Evolutionary conservation across 345 rosid species (phyloP).

Genomic region (Psidium friedrichsthalianum): DNA sequence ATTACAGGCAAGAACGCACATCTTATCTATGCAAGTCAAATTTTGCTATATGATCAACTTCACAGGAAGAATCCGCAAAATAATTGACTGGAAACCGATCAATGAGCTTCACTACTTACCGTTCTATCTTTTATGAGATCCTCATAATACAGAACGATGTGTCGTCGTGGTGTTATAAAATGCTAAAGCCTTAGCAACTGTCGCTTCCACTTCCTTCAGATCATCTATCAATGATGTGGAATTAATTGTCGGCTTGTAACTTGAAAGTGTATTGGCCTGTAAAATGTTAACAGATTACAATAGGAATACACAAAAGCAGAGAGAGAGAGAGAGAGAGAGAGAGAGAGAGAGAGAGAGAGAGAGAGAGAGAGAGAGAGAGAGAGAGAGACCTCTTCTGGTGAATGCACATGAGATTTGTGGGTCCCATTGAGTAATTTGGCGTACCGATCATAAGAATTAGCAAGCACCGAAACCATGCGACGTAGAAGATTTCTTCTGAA

Average conservation of each 20-base stretch:
- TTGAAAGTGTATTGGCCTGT: constrained; percentile 73
- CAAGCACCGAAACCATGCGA: constrained; percentile 75
- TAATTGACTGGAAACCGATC: background rate
- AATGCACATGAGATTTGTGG: constrained; percentile 97
- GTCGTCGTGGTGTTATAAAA: constrained; percentile 65
- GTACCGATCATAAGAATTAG: constrained; percentile 74
- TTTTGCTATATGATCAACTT: background rate
- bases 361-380: background rate
- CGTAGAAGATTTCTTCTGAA: constrained; percentile 72
- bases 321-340: background rate
- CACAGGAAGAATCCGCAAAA: background rate
- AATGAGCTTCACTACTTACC: constrained; percentile 20
- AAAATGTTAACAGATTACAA: constrained; percentile 3
- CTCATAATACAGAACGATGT: constrained; percentile 70
- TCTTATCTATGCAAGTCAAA: background rate
- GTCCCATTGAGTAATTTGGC: constrained; percentile 91
- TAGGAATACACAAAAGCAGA: background rate
- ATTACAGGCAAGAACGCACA: background rate
- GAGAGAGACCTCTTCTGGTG: constrained; percentile 58
- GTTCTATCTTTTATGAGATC: constrained; percentile 50
- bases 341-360: constrained; percentile 4
- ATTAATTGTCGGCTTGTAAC: constrained; percentile 68
- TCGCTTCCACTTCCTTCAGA: constrained; percentile 46
- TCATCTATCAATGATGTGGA: constrained; percentile 53
- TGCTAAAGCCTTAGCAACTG: constrained; percentile 42